Percentiles rank a stretch among this genome's conserved stretches.
Evolutionary conservation across 2,329 filamentous ascomycete species (phyloP).

Genomic region (Botrytis fabae): DNA sequence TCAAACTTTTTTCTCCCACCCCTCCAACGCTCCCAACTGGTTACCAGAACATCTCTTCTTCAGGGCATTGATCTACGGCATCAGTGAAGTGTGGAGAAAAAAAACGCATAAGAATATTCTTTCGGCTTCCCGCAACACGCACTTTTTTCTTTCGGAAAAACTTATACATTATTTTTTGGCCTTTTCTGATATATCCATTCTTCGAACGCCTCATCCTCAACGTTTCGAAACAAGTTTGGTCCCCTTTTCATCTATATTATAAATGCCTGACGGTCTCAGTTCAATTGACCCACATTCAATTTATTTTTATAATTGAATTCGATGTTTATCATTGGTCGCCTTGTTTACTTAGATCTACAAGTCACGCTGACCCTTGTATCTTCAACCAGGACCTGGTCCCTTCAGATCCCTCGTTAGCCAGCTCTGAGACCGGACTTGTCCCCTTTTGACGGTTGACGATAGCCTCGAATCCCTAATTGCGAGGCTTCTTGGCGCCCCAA

Average conservation of each 20-base stretch:
- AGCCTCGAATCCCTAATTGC: slow-evolving; percentile 31
- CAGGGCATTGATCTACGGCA: slow-evolving; percentile 10
- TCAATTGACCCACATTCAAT: slow-evolving; percentile 15
- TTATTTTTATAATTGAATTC: slow-evolving; percentile 9
- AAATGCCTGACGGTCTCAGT: neutral
- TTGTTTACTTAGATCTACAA: slow-evolving; percentile 21
- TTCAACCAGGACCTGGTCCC: slow-evolving; percentile 8
- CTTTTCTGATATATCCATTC: neutral
- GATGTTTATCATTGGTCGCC: slow-evolving; percentile 30
- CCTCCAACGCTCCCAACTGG: slow-evolving; percentile 14
- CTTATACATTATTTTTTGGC: neutral
- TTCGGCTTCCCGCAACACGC: slow-evolving; percentile 9
- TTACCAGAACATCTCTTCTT: slow-evolving; percentile 1
- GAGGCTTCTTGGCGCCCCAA: slow-evolving; percentile 33
- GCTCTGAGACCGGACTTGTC: slow-evolving; percentile 16
- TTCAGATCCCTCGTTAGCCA: slow-evolving; percentile 17
- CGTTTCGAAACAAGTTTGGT: slow-evolving; percentile 18
- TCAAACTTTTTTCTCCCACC: neutral
- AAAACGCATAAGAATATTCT: slow-evolving; percentile 8
- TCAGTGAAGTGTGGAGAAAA: slow-evolving; percentile 11
- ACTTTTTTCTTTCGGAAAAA: slow-evolving; percentile 15
- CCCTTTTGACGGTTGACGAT: slow-evolving; percentile 24
- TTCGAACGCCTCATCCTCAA: slow-evolving; percentile 9
- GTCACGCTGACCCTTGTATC: slow-evolving; percentile 19
- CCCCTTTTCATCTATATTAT: slow-evolving; percentile 7